These are phyloP conservation scores for Cucumis variabilis DNA, from an alignment of 331 rosid species.

Conservation along the genomic window DNA sequence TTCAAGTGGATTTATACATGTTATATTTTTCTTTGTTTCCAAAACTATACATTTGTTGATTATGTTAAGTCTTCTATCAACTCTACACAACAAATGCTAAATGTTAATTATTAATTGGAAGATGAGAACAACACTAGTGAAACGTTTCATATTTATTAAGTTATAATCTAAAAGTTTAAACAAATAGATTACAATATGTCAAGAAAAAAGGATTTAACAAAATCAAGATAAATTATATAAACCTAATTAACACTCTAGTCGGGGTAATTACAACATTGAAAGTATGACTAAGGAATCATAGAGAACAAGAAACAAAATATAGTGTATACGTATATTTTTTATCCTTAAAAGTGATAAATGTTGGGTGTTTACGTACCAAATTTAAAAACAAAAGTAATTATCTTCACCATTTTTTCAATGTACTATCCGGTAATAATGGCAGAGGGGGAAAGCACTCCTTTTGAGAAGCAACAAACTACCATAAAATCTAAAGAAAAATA, in stretches of 20 bases:
- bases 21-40: no score
- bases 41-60: no score
- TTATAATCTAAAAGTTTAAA: no score
- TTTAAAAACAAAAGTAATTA: not conserved
- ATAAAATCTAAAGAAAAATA: not conserved
- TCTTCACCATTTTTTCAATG: not conserved
- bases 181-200: no score
- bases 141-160: no score
- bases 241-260: not conserved
- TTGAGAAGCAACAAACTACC: not conserved
- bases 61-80: no score
- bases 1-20: no score
- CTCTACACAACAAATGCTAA: no score
- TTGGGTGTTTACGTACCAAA: not conserved
- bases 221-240: not conserved
- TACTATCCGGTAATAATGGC: not conserved
- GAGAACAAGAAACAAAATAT: not conserved
- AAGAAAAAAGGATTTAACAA: not conserved
- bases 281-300: not conserved
- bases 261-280: not conserved
- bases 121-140: not conserved
- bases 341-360: no score
- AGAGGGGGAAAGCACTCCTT: not conserved
- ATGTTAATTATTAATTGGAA: no score
- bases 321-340: not conserved